Percentiles rank a stretch among this genome's conserved stretches.
Evolutionary conservation across 2,329 filamentous ascomycete genomes (phyloP).

Genomic region (Trichoderma hamatum): DNA sequence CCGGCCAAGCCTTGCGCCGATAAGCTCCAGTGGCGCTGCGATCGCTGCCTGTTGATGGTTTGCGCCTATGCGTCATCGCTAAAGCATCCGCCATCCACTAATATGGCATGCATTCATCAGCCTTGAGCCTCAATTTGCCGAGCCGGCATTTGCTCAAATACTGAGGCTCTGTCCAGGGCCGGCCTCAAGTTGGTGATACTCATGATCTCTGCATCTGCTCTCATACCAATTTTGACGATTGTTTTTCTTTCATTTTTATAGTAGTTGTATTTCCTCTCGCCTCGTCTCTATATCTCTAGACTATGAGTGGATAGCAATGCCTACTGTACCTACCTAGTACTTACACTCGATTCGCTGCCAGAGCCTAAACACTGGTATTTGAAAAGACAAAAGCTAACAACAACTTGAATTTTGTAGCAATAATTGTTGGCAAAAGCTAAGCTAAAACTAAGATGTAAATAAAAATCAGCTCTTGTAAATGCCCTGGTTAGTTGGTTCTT

Average conservation of each 20-base stretch:
- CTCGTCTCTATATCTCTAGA: no score
- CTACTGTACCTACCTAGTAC: no score
- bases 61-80: neutral
- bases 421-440: no score
- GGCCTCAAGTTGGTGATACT: neutral
- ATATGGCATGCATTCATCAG: neutral
- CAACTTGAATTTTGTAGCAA: no score
- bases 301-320: no score
- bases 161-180: neutral
- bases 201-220: neutral
- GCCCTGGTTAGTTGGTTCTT: neutral
- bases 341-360: no score
- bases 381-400: no score
- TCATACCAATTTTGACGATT: neutral
- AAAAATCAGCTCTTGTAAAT: neutral
- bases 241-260: neutral
- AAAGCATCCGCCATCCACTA: neutral
- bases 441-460: neutral
- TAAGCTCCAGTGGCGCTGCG: conserved; percentile 12
- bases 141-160: neutral
- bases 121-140: neutral
- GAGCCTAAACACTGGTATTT: no score
- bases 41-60: neutral
- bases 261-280: no score
- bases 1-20: neutral